phyloP scores from a whole-genome alignment of 169 alveolate species.

The Toxoplasma gondii region DNA sequence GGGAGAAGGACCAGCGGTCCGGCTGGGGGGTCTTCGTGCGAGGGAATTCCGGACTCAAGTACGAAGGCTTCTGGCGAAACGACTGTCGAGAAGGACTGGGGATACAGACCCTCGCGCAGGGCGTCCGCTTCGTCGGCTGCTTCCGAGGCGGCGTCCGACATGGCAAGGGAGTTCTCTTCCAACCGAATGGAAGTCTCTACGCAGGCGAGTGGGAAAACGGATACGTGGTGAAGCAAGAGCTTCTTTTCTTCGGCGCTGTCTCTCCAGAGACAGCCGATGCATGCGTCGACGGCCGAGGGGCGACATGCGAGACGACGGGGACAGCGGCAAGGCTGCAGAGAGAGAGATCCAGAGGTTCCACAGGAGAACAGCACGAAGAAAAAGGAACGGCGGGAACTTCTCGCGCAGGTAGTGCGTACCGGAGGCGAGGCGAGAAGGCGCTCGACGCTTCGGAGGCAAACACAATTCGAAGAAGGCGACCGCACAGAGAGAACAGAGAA shows the following conservation, averaged over 20 bases:
- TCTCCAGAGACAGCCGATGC: background rate
- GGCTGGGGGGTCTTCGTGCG: conserved; percentile 76
- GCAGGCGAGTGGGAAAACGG: conserved; percentile 75
- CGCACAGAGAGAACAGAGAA: too few species aligned
- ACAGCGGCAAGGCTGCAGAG: background rate
- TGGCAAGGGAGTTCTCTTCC: conserved; percentile 72
- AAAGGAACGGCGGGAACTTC: too few species aligned
- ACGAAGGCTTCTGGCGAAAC: conserved; percentile 74
- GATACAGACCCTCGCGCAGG: conserved; percentile 69
- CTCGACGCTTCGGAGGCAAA: too few species aligned
- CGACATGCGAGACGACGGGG: background rate
- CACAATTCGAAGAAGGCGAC: too few species aligned
- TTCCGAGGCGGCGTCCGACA: conserved; percentile 66
- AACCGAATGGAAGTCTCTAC: conserved; percentile 71
- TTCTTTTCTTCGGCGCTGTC: conserved; percentile 58
- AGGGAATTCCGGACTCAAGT: conserved; percentile 68
- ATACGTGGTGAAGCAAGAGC: conserved; percentile 53
- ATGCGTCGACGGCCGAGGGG: background rate
- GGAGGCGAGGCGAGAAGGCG: too few species aligned
- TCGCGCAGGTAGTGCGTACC: too few species aligned
- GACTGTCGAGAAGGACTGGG: conserved; percentile 73
- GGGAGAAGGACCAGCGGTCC: conserved; percentile 64
- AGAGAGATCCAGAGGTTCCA: background rate
- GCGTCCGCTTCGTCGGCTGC: conserved; percentile 71
- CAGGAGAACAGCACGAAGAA: background rate